Conservation (phyloP, 148 eudicot species). For the Vaccinium darrowii region DNA sequence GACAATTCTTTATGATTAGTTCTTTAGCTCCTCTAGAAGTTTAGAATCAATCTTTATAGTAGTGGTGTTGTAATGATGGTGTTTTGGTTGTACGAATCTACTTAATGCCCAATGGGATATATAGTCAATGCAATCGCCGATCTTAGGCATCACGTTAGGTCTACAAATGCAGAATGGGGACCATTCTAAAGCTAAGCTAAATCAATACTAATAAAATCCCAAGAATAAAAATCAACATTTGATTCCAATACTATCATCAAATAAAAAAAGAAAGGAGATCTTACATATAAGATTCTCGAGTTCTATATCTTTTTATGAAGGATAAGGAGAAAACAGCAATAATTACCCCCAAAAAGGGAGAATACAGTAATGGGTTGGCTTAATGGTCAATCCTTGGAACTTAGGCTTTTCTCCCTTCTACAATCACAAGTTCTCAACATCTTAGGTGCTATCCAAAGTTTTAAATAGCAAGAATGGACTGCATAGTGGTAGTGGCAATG, state of each 20-base stretch:
- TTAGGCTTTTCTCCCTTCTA: too few relatives aligned
- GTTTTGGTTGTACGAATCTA: not conserved
- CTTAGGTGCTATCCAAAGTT: too few relatives aligned
- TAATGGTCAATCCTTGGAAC: too few relatives aligned
- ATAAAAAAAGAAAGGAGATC: not conserved
- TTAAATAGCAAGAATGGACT: too few relatives aligned
- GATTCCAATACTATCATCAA: not conserved
- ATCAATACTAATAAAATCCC: not conserved
- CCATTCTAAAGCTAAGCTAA: not conserved
- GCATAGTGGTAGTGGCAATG: too few relatives aligned
- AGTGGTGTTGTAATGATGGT: not conserved
- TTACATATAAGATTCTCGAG: too few relatives aligned
- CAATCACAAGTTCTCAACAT: too few relatives aligned
- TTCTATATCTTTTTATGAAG: too few relatives aligned
- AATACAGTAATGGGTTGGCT: too few relatives aligned
- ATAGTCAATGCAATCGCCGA: not conserved
- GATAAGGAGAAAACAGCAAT: too few relatives aligned
- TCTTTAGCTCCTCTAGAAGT: not conserved
- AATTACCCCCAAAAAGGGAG: too few relatives aligned
- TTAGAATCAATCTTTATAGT: not conserved
- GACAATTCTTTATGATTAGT: not conserved
- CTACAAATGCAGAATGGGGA: not conserved
- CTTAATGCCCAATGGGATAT: not conserved
- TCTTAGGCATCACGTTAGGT: not conserved
- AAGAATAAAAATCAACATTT: not conserved